A percentile compares a stretch with the other conserved stretches of the same genome.
Evolutionary conservation across 768 basidiomycete genomes (phyloP).

Genomic region (Trametes cingulata): DNA sequence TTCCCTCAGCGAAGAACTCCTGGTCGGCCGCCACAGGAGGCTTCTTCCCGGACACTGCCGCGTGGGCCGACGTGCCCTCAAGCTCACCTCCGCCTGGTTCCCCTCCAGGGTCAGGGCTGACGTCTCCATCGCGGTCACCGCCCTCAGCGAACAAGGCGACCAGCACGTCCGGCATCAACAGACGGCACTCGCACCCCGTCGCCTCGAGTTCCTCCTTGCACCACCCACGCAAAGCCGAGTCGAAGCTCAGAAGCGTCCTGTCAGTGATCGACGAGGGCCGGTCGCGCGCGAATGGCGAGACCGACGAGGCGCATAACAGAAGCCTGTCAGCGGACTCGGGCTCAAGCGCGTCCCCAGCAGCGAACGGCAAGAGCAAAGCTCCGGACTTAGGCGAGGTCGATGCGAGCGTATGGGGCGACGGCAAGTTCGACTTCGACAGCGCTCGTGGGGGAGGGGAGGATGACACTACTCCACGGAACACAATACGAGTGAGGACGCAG

Average conservation of each 20-base stretch:
- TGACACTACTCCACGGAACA: slow-evolving; percentile 50
- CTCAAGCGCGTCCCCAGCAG: slow-evolving; percentile 26
- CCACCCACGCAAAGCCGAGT: slow-evolving; percentile 55
- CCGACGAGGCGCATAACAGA: slow-evolving; percentile 4
- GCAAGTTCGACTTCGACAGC: neutral
- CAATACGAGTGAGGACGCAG: slow-evolving; percentile 32
- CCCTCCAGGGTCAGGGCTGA: slow-evolving; percentile 21
- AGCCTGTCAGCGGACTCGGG: slow-evolving; percentile 16
- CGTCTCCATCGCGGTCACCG: slow-evolving; percentile 46
- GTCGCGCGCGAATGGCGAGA: slow-evolving; percentile 32
- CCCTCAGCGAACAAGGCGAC: slow-evolving; percentile 29
- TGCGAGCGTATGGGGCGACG: slow-evolving; percentile 14
- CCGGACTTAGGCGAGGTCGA: slow-evolving; percentile 12
- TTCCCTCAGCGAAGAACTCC: slow-evolving; percentile 26
- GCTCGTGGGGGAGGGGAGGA: slow-evolving; percentile 18
- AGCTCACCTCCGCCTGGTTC: slow-evolving; percentile 26
- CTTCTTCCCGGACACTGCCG: slow-evolving; percentile 45
- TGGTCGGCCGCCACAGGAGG: slow-evolving; percentile 54
- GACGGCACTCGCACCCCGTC: slow-evolving; percentile 55
- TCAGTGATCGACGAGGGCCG: slow-evolving; percentile 67
- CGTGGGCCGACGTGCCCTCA: slow-evolving; percentile 31
- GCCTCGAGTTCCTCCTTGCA: slow-evolving; percentile 31
- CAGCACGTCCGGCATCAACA: slow-evolving; percentile 28
- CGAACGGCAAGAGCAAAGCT: slow-evolving; percentile 19
- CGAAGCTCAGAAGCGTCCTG: slow-evolving; percentile 73